These are phyloP conservation scores for Fusarium sambucinum DNA, from an alignment of 2,329 filamentous ascomycete species.

Conservation along the genomic window DNA sequence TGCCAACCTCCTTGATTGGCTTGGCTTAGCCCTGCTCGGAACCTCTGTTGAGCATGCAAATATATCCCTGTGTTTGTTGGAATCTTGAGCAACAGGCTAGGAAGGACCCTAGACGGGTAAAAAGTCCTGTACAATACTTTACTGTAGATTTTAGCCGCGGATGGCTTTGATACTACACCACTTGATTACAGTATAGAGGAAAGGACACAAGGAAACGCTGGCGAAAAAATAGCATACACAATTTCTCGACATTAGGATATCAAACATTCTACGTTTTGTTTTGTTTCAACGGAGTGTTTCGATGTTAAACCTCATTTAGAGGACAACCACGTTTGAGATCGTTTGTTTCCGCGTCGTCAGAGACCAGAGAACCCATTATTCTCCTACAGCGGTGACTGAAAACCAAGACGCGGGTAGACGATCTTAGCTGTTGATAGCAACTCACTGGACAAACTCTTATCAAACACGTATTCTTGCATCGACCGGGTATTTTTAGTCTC, in stretches of 20 bases:
- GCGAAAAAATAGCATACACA: not conserved
- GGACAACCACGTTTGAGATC: not conserved
- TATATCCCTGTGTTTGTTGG: slow-evolving; percentile 27
- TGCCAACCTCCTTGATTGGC: slow-evolving; percentile 31
- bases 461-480: slow-evolving; percentile 22
- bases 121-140: slow-evolving; percentile 23
- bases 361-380: not conserved
- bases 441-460: slow-evolving; percentile 15
- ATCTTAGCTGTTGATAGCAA: not conserved
- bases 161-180: not conserved
- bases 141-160: slow-evolving; percentile 10
- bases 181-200: not conserved
- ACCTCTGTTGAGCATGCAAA: slow-evolving; percentile 18
- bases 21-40: slow-evolving; percentile 29
- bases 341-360: not conserved
- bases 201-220: not conserved
- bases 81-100: slow-evolving; percentile 16
- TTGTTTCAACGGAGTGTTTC: not conserved
- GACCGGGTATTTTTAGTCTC: not conserved
- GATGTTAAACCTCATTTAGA: not conserved
- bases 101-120: slow-evolving; percentile 29
- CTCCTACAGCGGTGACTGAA: not conserved
- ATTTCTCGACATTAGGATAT: not conserved
- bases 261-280: slow-evolving; percentile 1
- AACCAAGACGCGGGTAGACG: not conserved